Percentiles rank a stretch among this genome's conserved stretches.
These are phyloP conservation scores for Sphagnum tenellum DNA, from an alignment of 225 moss, liverwort and hornwort species.

Conservation along the genomic window DNA sequence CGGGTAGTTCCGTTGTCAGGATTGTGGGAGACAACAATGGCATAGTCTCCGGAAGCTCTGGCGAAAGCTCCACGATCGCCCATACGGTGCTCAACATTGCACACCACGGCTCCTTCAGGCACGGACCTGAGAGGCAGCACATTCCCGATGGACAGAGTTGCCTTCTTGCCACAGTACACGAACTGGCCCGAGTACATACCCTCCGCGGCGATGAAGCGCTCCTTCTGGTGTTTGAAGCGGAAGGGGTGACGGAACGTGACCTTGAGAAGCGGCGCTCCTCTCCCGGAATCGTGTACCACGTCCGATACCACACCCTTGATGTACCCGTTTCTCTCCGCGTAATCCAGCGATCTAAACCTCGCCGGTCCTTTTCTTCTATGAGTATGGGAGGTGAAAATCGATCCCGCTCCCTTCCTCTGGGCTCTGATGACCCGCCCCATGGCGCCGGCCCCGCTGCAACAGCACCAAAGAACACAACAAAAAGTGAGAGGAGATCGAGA, in stretches of 20 bases:
- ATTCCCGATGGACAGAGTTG: slow-evolving; percentile 66
- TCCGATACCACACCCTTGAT: slow-evolving; percentile 72
- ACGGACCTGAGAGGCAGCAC: slow-evolving; percentile 74
- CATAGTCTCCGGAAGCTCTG: slow-evolving; percentile 70
- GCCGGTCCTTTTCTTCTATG: slow-evolving; percentile 66
- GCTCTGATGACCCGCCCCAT: slow-evolving; percentile 82
- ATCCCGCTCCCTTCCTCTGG: slow-evolving; percentile 78
- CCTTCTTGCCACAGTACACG: slow-evolving; percentile 89
- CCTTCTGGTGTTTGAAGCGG: slow-evolving; percentile 83
- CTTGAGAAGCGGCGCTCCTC: slow-evolving; percentile 53
- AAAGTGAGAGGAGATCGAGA: not conserved
- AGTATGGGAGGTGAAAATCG: slow-evolving; percentile 65
- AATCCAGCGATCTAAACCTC: slow-evolving; percentile 63
- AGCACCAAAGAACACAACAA: too few relatives aligned
- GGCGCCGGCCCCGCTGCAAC: slow-evolving; percentile 2
- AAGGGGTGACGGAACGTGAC: slow-evolving; percentile 75
- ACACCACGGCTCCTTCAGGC: slow-evolving; percentile 77
- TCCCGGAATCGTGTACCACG: slow-evolving; percentile 61
- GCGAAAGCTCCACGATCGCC: slow-evolving; percentile 79
- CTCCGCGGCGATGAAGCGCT: slow-evolving; percentile 78
- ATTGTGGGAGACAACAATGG: slow-evolving; percentile 83
- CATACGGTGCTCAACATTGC: slow-evolving; percentile 89
- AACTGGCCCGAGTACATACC: slow-evolving; percentile 89
- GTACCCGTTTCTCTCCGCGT: slow-evolving; percentile 73
- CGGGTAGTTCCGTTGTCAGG: slow-evolving; percentile 63